Base-by-base conservation (phyloP, 2,329 filamentous ascomycete species). In the Nannizzia gypsea region DNA sequence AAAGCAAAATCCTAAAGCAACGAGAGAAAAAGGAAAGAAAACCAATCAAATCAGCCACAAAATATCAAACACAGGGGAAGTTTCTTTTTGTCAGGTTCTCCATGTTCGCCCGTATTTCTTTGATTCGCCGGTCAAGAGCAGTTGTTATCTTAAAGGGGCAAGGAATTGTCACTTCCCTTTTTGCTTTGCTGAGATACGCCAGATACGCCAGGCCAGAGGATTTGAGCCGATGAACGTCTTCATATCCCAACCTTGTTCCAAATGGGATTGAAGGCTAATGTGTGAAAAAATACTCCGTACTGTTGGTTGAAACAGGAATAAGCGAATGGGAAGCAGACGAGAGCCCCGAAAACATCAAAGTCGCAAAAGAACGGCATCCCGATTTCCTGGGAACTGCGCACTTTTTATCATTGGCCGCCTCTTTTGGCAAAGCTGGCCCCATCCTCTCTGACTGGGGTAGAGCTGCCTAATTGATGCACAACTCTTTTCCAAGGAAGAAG, bases 401-500 rank as follows among this genome's bases (percentile, higher is more conserved):
- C 28, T 31, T 31, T 54, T 34, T 36, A 20, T 54, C 24, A 54
- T 34, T 54, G 28, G 50, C 13, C 17, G 48, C n/a, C 48, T 17
- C 20, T 31, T 34, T 54, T 34, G 6, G 17, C 50, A 36, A 28
- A 17, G 1, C 9, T 24, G 26, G 50, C 26, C 50, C 26, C 28
- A 22, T 50, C 24, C 24, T 6, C 2, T 26, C 24, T 5, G 3
- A 9, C 13, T 20, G 28, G 50, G 50, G 26, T 54, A 34, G 50
- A 54, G 50, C 50, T 54, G 50, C 50, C 50, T 54, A 54, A 31
- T 54, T 17, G 24, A 54, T 34, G n/a, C n/a, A n/a, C n/a, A n/a
- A n/a, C 28, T 3, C 5, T 54, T 9, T 13, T 36, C 8, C 6
- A 6, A 28, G 8, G 26, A 52, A 52, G 28, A 36, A 36, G 31